These are phyloP conservation scores for Cardiospermum halicacabum DNA, from an alignment of 345 rosid species.

Conservation along the genomic window DNA sequence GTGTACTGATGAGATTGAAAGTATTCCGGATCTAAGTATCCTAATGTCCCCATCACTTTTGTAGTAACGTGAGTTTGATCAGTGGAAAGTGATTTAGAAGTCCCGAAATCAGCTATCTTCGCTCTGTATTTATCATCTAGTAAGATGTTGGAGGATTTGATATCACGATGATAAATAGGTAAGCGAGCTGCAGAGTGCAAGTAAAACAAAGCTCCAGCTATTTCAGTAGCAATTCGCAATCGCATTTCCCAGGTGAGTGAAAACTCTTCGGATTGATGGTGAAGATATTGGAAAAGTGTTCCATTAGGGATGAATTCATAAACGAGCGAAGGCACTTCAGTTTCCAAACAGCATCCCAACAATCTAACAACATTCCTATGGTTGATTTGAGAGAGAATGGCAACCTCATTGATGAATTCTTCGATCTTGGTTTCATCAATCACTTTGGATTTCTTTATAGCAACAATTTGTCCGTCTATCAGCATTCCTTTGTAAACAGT, in stretches of 20 bases:
- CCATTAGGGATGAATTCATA: no score
- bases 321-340: no score
- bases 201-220: background rate
- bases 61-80: constrained; percentile 4
- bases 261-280: background rate
- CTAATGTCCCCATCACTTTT: background rate
- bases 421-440: constrained; percentile 1
- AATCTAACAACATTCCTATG: no score
- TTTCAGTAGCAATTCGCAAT: background rate
- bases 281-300: background rate
- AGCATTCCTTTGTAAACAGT: constrained; percentile 12
- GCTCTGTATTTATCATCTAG: background rate
- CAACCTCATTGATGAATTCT: constrained; percentile 14
- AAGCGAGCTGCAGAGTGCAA: background rate
- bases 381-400: constrained; percentile 2
- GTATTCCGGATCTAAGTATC: constrained; percentile 3
- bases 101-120: background rate
- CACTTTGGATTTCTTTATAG: constrained; percentile 11
- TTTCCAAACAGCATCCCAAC: no score
- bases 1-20: background rate
- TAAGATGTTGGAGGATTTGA: background rate
- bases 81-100: background rate
- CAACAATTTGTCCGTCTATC: constrained; percentile 5
- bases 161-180: constrained; percentile 5
- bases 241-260: background rate